Evolutionary conservation across 2,329 filamentous ascomycete genomes (phyloP).

Genomic region (Dactylellina drechsleri): DNA sequence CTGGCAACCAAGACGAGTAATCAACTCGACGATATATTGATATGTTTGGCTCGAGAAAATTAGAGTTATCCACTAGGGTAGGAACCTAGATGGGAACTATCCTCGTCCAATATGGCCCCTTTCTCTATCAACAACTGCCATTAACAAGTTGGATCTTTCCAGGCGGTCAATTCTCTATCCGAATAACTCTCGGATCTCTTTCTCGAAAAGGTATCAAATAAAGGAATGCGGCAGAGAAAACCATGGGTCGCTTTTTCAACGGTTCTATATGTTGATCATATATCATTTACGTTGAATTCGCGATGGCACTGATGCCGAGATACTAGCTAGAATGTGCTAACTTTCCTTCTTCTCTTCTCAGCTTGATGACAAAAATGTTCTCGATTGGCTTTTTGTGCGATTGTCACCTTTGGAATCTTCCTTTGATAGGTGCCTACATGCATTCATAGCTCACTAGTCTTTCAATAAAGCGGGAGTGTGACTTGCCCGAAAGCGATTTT

Average conservation of each 20-base stretch:
- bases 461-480: constrained; percentile 50
- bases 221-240: constrained; percentile 52
- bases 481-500: constrained; percentile 46
- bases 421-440: constrained; percentile 45
- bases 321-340: constrained; percentile 19
- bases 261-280: constrained; percentile 39
- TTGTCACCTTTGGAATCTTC: constrained; percentile 53
- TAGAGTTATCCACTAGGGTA: constrained; percentile 46
- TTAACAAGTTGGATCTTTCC: constrained; percentile 40
- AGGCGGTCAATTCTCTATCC: constrained; percentile 42
- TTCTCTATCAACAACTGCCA: constrained; percentile 47
- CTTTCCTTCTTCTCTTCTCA: constrained; percentile 15
- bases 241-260: constrained; percentile 51
- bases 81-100: background rate
- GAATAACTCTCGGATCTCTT: constrained; percentile 55
- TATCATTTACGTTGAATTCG: constrained; percentile 45
- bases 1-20: constrained; percentile 40
- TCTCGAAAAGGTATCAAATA: constrained; percentile 55
- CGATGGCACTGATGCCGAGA: constrained; percentile 16
- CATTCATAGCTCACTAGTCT: constrained; percentile 47
- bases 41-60: constrained; percentile 48
- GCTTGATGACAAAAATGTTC: constrained; percentile 9
- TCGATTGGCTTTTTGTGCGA: constrained; percentile 48
- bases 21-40: constrained; percentile 47
- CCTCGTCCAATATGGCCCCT: constrained; percentile 44